Conservation (phyloP, 306 rosid species). For the Phaseolus lunatus region DNA sequence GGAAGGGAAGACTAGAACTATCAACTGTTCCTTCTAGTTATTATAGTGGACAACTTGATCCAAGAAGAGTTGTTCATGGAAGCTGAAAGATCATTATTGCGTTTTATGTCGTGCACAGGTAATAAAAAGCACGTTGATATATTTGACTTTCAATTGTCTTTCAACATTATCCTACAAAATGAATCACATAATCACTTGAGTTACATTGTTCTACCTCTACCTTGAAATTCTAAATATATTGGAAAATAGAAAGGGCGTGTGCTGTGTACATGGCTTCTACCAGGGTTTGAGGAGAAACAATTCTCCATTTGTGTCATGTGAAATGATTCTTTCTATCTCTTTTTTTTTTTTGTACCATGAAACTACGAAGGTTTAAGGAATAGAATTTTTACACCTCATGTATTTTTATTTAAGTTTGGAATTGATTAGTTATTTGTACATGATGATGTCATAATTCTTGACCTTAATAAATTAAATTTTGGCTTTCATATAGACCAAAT, state of each 20-base stretch:
- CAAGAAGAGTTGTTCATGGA: conserved; percentile 66
- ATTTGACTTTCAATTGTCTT: background rate
- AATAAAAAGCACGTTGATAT: conserved; percentile 24
- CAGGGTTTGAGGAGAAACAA: background rate
- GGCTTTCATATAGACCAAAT: background rate
- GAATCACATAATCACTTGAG: background rate
- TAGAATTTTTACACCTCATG: background rate
- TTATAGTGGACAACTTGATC: conserved; percentile 86
- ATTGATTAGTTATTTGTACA: background rate
- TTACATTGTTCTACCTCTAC: background rate
- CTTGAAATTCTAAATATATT: conserved; percentile 15
- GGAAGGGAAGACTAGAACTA: conserved; percentile 83
- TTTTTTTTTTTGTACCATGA: background rate
- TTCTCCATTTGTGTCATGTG: background rate
- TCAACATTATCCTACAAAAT: background rate
- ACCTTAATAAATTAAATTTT: conserved; percentile 1
- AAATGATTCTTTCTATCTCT: background rate
- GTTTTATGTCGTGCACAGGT: conserved; percentile 67
- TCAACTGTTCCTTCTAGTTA: conserved; percentile 87
- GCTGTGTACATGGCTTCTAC: background rate
- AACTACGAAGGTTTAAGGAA: conserved; percentile 1
- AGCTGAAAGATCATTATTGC: conserved; percentile 56
- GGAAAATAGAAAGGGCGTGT: background rate
- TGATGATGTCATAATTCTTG: background rate
- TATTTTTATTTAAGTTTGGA: background rate